Base-by-base conservation (phyloP, 352 stramenopile species). In the Globisporangium parvum region DNA sequence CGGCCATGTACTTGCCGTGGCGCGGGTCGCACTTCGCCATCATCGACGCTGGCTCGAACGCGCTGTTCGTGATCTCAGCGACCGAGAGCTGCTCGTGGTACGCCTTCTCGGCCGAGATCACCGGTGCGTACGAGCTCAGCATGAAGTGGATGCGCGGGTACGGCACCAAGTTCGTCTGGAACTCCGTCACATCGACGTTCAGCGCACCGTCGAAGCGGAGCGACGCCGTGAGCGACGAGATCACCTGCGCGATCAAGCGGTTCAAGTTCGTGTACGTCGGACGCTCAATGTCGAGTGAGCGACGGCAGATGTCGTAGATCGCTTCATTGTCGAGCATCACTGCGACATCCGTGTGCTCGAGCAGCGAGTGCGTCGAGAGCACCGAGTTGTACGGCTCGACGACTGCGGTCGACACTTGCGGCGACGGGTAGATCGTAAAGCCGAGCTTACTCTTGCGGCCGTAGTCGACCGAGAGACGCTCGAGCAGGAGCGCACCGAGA, bases 261-360 rank as follows among this genome's bases (percentile, higher is more conserved):
- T 99, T 99, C 56, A 99, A 80, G 91, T 99, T 98, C 46, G 91
- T 98, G 92, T 99, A 99, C 47, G 96, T 98, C n/a, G 97, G 97
- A 47, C 93, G 87, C 61, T 98, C 92, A 74, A 99, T 98, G 56
- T 98, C 93, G 44, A 99, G 87, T 73, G 96, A 98, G 61, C 96
- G 88, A 66, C 91, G 86, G 71, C 96, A 99, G 57, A 99, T 97
- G 75, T 99, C 96, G 75, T 99, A 99, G 56, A 99, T 93, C 62
- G 96, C 96, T 74, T 99, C 96, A 69, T 99, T 99, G 73, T 99
- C 96, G 33, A 99, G 78, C 79, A 97, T 98, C 65, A 99, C 97
- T 31, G 92, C 96, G 51, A 96, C 93, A 67, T 99, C 96, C 48
- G 96, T 98, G 85, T 99, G 93, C 74, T 99, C 96, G 18, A 99